Evolutionary conservation across 1,139 yeast species (phyloP), one percentile per base, ranked within the genome.

Genomic region (Pichia terricola): DNA sequence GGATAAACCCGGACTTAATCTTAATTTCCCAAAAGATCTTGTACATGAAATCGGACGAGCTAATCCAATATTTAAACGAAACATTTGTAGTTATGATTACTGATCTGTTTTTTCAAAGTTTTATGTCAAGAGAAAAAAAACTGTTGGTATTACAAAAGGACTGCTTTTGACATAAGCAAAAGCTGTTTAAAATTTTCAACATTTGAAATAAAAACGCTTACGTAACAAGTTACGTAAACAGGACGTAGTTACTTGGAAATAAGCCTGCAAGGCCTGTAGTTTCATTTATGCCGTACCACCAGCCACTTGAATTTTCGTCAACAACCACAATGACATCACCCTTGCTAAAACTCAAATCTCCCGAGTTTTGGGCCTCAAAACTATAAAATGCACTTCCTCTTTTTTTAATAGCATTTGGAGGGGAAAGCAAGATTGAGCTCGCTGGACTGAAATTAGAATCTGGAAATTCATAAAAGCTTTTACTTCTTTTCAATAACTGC

Each of bases 161-260:
- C 22, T 2, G 22, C 22, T 16, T 16, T 16, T 16, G 22, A 16
- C 22, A 16, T 16, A 16, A 16, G 22, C 22, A 16, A 16, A 16
- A 16, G 22, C 22, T 16, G 22, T 16, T 16, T 16, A 16, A 16
- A 16, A 16, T 16, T 16, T 16, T 16, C 22, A 16, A 16, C 22
- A 16, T 16, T 16, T 16, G 22, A 16, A 16, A 16, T 16, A 16
- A 16, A 16, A 16, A 16, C 22, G 22, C 22, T 16, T 16, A 16
- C 22, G 22, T 16, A 16, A 16, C 22, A 16, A 16, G 22, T 2
- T 16, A 16, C 22, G 22, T 16, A 37, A 43, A 27, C 9, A 6
- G 50, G 26, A 71, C 73, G 51, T 72, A 72, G 49, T 72, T 73
- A 26, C 59, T 55, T 1, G 79, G 79, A 47, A 73, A 70, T 3